Conservation (phyloP, 192 early-diverging fungal species). For the Kappamyces sp. region DNA sequence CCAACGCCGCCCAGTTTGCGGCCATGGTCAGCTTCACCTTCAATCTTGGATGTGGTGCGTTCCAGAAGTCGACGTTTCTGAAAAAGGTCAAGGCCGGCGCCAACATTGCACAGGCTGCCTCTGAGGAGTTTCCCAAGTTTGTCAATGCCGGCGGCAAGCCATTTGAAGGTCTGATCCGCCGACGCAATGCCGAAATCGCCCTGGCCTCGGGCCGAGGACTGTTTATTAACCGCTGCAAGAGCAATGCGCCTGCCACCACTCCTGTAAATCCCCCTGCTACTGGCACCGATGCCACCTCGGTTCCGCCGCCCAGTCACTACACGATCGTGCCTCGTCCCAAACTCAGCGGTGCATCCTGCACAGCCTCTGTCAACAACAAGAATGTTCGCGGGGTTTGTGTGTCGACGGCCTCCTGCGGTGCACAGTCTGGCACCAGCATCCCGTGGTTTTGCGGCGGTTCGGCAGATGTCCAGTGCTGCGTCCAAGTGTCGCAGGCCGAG, state of each 20-base stretch:
- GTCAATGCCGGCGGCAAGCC: constrained; percentile 26
- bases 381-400: not conserved
- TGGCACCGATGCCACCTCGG: not conserved
- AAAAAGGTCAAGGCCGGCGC: constrained; percentile 32
- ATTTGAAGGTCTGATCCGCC: constrained; percentile 22
- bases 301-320: not conserved
- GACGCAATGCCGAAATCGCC: constrained; percentile 18
- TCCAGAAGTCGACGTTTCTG: constrained; percentile 26
- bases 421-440: not conserved
- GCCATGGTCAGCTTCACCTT: constrained; percentile 38
- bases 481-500: not conserved
- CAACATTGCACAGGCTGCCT: constrained; percentile 23
- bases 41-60: constrained; percentile 32
- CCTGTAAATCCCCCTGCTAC: not conserved
- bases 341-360: not conserved
- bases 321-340: not conserved
- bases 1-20: constrained; percentile 37
- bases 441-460: not conserved
- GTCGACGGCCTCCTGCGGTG: not conserved
- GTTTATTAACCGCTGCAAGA: not conserved
- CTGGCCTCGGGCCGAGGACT: constrained; percentile 4
- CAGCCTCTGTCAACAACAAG: constrained; percentile 7
- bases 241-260: not conserved
- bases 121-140: constrained; percentile 40
- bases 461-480: not conserved